Percentiles rank a stretch among this genome's conserved stretches.
phyloP scores from a whole-genome alignment of 768 basidiomycete genomes.

The Podaxis rugospora region DNA sequence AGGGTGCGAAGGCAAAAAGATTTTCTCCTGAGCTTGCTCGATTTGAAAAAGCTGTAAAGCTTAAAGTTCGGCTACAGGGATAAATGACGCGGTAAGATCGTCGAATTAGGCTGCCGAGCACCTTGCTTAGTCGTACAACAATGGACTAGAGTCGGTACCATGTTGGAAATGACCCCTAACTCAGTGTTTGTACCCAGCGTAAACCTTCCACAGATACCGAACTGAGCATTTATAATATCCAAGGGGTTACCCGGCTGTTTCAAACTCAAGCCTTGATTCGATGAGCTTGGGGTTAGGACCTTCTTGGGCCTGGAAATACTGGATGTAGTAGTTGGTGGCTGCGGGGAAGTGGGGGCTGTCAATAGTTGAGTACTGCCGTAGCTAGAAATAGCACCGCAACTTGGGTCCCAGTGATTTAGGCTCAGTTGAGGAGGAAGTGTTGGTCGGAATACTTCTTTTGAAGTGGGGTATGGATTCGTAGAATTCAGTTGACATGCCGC shows the following conservation, averaged over 20 bases:
- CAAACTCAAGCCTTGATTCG: not conserved
- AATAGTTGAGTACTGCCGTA: not conserved
- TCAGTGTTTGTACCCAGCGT: not conserved
- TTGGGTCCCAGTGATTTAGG: not conserved
- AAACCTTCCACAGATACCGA: constrained; percentile 1
- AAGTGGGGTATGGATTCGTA: not conserved
- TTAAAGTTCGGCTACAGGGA: not conserved
- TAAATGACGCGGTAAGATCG: too few relatives aligned
- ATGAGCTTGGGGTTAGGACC: not conserved
- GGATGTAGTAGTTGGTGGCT: not conserved
- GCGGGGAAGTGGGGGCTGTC: constrained; percentile 1
- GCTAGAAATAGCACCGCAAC: not conserved
- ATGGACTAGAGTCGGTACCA: not conserved
- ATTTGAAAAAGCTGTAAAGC: not conserved
- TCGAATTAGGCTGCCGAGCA: too few relatives aligned
- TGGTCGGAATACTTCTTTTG: not conserved
- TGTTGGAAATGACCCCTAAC: not conserved
- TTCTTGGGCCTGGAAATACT: not conserved
- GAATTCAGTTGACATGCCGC: not conserved
- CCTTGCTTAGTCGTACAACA: too few relatives aligned
- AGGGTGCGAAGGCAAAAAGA: not conserved
- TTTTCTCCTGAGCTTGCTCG: not conserved
- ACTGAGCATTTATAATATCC: constrained; percentile 1
- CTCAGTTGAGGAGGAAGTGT: not conserved
- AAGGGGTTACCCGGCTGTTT: not conserved